Conservation (phyloP, 2,329 filamentous ascomycete genomes). For the Tolypocladium ovalisporum region DNA sequence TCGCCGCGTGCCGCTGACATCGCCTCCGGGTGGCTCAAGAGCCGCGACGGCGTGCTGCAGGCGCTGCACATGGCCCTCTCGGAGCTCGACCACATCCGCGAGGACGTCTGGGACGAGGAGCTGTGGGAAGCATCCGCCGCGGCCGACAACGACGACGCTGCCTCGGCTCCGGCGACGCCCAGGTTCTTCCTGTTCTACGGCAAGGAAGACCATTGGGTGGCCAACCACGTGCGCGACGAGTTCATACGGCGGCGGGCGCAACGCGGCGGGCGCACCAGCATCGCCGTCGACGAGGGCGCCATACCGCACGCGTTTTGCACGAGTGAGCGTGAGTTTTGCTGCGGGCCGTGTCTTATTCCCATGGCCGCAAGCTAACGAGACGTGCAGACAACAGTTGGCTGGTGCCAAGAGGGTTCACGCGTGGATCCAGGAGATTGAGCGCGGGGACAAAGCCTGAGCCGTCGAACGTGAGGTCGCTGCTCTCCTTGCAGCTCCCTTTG, state of each 20-base stretch:
- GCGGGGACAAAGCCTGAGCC: background rate
- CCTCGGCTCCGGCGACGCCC: conserved; percentile 14
- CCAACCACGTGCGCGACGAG: conserved; percentile 40
- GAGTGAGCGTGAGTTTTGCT: conserved; percentile 20
- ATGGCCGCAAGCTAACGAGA: background rate
- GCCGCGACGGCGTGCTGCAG: conserved; percentile 47
- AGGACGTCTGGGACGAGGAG: conserved; percentile 48
- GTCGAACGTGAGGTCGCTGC: background rate
- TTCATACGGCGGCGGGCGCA: conserved; percentile 36
- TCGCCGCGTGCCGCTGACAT: conserved; percentile 35
- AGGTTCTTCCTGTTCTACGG: conserved; percentile 52
- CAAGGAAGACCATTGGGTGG: conserved; percentile 51
- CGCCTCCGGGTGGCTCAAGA: conserved; percentile 43
- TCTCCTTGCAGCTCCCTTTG: background rate
- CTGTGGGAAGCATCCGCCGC: conserved; percentile 37
- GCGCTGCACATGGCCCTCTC: conserved; percentile 47
- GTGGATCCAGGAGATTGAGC: conserved; percentile 19
- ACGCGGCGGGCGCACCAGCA: conserved; percentile 29
- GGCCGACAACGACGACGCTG: conserved; percentile 6
- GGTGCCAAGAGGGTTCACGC: conserved; percentile 15
- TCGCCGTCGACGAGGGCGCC: conserved; percentile 43
- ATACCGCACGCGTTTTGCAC: conserved; percentile 52
- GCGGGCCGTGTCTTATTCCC: background rate
- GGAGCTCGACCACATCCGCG: conserved; percentile 47
- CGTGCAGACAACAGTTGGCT: conserved; percentile 14